Percentiles rank a stretch among this genome's conserved stretches.
These are phyloP conservation scores for Thalassiosira exigua DNA, from an alignment of 352 stramenopile species.

Conservation along the genomic window DNA sequence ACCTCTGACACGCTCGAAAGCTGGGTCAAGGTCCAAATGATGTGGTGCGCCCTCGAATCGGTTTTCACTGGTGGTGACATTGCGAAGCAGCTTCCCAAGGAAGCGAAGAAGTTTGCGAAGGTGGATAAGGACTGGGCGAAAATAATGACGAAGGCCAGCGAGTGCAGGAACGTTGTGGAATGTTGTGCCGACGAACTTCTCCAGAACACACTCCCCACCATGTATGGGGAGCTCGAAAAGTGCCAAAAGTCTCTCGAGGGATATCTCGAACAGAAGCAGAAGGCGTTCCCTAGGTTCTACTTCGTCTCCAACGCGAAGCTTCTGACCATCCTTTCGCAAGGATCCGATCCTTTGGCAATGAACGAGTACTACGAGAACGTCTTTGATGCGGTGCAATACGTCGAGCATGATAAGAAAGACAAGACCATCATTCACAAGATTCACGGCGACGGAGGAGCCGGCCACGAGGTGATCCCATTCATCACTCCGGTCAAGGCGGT, in stretches of 20 bases:
- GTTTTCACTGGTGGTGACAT: conserved; percentile 99
- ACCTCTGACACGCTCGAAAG: conserved; percentile 97
- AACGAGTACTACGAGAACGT: conserved; percentile 99
- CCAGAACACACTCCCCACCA: conserved; percentile 95
- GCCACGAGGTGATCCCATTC: conserved; percentile 92
- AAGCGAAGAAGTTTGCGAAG: conserved; percentile 98
- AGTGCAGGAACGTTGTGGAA: conserved; percentile 76
- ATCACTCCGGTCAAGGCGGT: conserved; percentile 93
- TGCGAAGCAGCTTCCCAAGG: conserved; percentile 97
- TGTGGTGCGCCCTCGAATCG: conserved; percentile 98
- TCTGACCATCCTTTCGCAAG: conserved; percentile 97
- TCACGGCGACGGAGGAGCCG: conserved; percentile 82
- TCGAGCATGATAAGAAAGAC: conserved; percentile 98
- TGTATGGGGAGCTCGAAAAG: conserved; percentile 98
- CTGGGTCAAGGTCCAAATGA: conserved; percentile 97
- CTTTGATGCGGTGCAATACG: conserved; percentile 98
- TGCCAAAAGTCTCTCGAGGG: conserved; percentile 98
- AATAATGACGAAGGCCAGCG: conserved; percentile 93
- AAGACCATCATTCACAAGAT: conserved; percentile 94
- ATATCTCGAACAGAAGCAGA: conserved; percentile 98
- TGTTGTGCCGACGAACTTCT: conserved; percentile 96
- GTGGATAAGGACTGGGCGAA: conserved; percentile 98
- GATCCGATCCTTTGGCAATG: conserved; percentile 96
- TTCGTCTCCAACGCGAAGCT: conserved; percentile 98
- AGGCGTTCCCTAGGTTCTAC: conserved; percentile 99